Percentiles rank a stretch among this genome's conserved stretches.
phyloP scores from a whole-genome alignment of 1,284 basidiomycete species.

The Ceratobasidium sp. region DNA sequence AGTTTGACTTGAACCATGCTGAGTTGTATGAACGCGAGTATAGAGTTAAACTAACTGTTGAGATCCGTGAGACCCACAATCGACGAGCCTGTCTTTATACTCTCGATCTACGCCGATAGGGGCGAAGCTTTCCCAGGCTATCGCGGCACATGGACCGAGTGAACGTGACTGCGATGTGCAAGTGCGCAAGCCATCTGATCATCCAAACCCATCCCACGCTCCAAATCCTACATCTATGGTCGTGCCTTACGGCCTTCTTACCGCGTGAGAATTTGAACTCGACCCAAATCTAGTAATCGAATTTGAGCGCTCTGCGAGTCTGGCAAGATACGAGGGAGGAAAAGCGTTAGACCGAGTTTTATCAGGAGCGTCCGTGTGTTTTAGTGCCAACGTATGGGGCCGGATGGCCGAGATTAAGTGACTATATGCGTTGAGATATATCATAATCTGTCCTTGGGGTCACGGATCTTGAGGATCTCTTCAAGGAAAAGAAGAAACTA shows the following conservation, averaged over 20 bases:
- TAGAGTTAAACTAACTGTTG: background rate
- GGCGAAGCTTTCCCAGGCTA: slow-evolving; percentile 17
- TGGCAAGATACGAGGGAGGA: too few species aligned
- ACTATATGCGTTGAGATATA: too few species aligned
- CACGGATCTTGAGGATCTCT: too few species aligned
- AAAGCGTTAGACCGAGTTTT: too few species aligned
- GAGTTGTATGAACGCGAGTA: background rate
- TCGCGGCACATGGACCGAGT: background rate
- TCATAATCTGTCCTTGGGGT: too few species aligned
- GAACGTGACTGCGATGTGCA: background rate
- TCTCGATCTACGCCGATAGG: background rate
- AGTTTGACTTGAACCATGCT: slow-evolving; percentile 33
- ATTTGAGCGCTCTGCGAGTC: too few species aligned
- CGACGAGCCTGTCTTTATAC: background rate
- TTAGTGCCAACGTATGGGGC: too few species aligned
- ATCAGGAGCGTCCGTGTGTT: too few species aligned
- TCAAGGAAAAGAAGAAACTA: too few species aligned
- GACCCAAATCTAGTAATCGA: too few species aligned
- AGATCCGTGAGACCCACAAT: background rate
- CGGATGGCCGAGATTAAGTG: too few species aligned
- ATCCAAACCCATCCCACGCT: background rate
- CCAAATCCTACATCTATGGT: background rate
- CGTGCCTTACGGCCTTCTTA: background rate
- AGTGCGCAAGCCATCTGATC: background rate
- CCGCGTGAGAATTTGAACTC: too few species aligned